These are phyloP conservation scores for Sclerotinia minor DNA, from an alignment of 2,329 filamentous ascomycete species.

Conservation along the genomic window DNA sequence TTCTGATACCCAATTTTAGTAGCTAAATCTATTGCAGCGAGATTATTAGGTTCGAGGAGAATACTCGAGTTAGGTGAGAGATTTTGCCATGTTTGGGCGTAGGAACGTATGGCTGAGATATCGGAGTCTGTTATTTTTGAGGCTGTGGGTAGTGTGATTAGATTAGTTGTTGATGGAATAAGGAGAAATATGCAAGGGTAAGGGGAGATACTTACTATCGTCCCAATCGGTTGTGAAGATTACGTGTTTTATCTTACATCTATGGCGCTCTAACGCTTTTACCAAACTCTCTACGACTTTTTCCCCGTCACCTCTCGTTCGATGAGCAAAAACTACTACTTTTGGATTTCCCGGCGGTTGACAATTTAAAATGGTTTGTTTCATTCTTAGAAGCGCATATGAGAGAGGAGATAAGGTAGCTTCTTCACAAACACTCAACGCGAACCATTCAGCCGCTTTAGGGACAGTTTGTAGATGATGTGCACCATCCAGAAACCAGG, in stretches of 20 bases:
- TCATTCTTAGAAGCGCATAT: slow-evolving; percentile 20
- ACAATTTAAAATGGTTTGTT: not conserved
- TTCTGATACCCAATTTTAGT: slow-evolving; percentile 42
- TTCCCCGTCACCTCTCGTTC: slow-evolving; percentile 20
- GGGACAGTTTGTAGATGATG: slow-evolving; percentile 71
- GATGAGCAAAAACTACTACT: slow-evolving; percentile 30
- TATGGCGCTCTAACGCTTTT: slow-evolving; percentile 22
- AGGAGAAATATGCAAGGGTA: accelerated
- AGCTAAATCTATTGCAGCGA: slow-evolving; percentile 53
- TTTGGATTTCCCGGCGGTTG: slow-evolving; percentile 8
- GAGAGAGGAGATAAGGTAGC: slow-evolving; percentile 20
- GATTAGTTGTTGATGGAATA: too few relatives aligned
- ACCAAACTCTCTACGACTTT: slow-evolving; percentile 25
- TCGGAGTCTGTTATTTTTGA: slow-evolving; percentile 17
- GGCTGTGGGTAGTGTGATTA: not conserved
- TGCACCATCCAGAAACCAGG: slow-evolving; percentile 36
- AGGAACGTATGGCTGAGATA: slow-evolving; percentile 21
- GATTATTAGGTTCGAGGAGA: slow-evolving; percentile 52
- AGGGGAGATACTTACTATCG: slow-evolving; percentile 24
- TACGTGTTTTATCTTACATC: slow-evolving; percentile 28
- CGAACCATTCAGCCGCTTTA: slow-evolving; percentile 81
- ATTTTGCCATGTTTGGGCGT: slow-evolving; percentile 30
- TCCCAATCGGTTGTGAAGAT: slow-evolving; percentile 30
- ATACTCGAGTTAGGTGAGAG: slow-evolving; percentile 28
- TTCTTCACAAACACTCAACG: slow-evolving; percentile 40